A percentile compares a stretch with the other conserved stretches of the same genome.
Evolutionary conservation across 352 stramenopile species (phyloP).

Genomic region (Pilasporangium apinafurcum): DNA sequence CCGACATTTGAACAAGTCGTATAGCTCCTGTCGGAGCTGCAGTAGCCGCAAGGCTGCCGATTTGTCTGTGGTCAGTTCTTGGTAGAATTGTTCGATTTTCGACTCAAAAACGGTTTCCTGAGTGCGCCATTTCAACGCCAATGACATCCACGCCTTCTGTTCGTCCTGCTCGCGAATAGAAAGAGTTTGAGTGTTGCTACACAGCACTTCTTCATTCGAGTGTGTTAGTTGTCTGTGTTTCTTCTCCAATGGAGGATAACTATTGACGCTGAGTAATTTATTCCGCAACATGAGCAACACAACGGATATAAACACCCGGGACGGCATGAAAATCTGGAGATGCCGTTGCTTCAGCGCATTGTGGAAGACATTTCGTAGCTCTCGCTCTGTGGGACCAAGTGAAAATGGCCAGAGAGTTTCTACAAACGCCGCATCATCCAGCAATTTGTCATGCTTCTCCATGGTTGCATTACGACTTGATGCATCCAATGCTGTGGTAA

Average conservation of each 20-base stretch:
- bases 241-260: constrained; percentile 28
- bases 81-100: constrained; percentile 39
- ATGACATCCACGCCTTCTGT: constrained; percentile 35
- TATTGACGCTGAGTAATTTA: constrained; percentile 47
- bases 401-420: constrained; percentile 35
- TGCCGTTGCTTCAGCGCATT: constrained; percentile 56
- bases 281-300: constrained; percentile 57
- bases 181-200: constrained; percentile 3
- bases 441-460: constrained; percentile 6
- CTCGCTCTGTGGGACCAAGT: constrained; percentile 33
- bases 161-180: constrained; percentile 23
- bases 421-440: constrained; percentile 45
- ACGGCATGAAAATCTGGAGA: constrained; percentile 42
- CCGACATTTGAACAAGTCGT: constrained; percentile 5
- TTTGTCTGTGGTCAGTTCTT: neutral
- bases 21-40: constrained; percentile 9
- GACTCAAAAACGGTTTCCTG: constrained; percentile 47
- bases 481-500: constrained; percentile 5
- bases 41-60: constrained; percentile 1
- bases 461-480: neutral
- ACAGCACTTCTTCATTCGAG: neutral
- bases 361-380: constrained; percentile 61
- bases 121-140: constrained; percentile 47
- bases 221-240: neutral
- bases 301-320: constrained; percentile 58